Percentiles rank a stretch among this genome's conserved stretches.
Conservation (phyloP, 1,284 basidiomycete genomes). For the Exsudoporus floridanus region DNA sequence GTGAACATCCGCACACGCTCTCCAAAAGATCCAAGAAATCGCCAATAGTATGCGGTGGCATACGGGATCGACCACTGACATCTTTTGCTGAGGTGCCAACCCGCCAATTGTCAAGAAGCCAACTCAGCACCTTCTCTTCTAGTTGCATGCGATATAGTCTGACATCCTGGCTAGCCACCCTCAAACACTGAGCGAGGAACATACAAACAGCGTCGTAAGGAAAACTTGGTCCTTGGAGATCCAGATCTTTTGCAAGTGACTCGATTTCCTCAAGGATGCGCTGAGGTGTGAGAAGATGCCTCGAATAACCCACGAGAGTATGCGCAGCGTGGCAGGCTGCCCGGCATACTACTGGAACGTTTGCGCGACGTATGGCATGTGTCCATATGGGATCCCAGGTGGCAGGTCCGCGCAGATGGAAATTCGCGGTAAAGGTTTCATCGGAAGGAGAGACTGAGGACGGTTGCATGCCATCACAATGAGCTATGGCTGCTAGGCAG, state of each 20-base stretch:
- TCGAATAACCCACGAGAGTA: constrained; percentile 46
- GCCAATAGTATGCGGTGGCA: constrained; percentile 51
- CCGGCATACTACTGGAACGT: constrained; percentile 65
- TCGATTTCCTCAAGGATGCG: constrained; percentile 71
- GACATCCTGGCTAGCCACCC: constrained; percentile 72
- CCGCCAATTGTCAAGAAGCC: constrained; percentile 80
- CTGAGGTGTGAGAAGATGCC: constrained; percentile 51
- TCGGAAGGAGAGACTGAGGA: constrained; percentile 7
- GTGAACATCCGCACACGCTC: constrained; percentile 57
- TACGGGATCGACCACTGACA: constrained; percentile 40
- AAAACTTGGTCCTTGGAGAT: constrained; percentile 82
- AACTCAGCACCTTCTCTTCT: constrained; percentile 80
- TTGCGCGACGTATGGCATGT: constrained; percentile 73
- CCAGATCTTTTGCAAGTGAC: constrained; percentile 72
- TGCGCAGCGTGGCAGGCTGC: constrained; percentile 79
- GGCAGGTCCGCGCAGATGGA: constrained; percentile 19
- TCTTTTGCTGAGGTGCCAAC: constrained; percentile 41
- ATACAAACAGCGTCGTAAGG: constrained; percentile 85
- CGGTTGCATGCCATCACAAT: constrained; percentile 40
- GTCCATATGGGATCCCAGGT: constrained; percentile 82
- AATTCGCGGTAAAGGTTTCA: not conserved
- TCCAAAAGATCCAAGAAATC: constrained; percentile 69
- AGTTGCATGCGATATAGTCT: constrained; percentile 77
- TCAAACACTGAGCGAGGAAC: constrained; percentile 69
- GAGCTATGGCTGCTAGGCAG: constrained; percentile 69